Percentiles rank a stretch among this genome's conserved stretches.
phyloP scores from a whole-genome alignment of 2,329 filamentous ascomycete species.

The Colletotrichum ledebouriae region DNA sequence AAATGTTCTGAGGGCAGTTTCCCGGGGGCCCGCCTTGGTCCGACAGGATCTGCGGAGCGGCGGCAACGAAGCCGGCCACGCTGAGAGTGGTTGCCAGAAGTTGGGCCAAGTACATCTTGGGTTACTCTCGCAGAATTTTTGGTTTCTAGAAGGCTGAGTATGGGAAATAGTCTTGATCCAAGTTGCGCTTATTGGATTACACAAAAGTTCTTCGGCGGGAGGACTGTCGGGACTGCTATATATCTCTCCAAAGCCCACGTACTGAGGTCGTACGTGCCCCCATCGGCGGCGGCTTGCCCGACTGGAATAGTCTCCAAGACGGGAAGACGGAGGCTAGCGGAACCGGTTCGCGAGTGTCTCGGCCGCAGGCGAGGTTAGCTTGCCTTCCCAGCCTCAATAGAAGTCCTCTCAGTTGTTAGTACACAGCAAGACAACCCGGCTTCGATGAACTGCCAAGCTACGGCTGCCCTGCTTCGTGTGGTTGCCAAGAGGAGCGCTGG shows the following conservation, averaged over 20 bases:
- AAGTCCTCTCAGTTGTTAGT: slow-evolving; percentile 9
- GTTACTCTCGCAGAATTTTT: background rate
- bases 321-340: slow-evolving; percentile 37
- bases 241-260: slow-evolving; percentile 8
- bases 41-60: slow-evolving; percentile 23
- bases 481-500: slow-evolving; percentile 11
- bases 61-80: slow-evolving; percentile 28
- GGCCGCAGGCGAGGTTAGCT: slow-evolving; percentile 7
- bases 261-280: slow-evolving; percentile 7
- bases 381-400: slow-evolving; percentile 3
- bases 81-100: slow-evolving; percentile 19
- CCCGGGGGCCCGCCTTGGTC: background rate
- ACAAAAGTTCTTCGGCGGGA: background rate
- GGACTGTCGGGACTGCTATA: slow-evolving; percentile 23
- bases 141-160: too few species aligned
- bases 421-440: background rate
- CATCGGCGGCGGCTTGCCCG: background rate
- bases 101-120: slow-evolving; percentile 25
- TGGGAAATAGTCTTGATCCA: background rate
- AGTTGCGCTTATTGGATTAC: background rate
- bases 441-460: background rate
- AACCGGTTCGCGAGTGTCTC: slow-evolving; percentile 10
- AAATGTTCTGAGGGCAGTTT: slow-evolving; percentile 44
- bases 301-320: slow-evolving; percentile 6
- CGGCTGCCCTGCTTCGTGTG: background rate